Base-by-base conservation (phyloP, 129 eudicot species). In the Tagetes erecta region DNA sequence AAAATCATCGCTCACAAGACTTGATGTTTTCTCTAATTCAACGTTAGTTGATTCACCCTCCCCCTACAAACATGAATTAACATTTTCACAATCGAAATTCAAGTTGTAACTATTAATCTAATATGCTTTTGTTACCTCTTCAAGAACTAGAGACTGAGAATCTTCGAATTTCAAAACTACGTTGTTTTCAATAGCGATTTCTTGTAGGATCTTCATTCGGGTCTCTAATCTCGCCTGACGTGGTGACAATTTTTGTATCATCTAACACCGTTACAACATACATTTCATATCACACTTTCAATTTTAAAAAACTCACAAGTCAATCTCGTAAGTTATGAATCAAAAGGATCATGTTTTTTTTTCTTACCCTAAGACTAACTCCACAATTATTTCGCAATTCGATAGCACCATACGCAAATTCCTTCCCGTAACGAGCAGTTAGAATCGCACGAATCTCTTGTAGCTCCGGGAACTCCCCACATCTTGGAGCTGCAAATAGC, bases 401-500 rank as follows among this genome's bases (percentile, higher is more conserved):
- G 27, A 51, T 71, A 37, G 97, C 91, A 11, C 88, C 86, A 56
- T 79, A 63, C 6, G 76, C 92, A 40, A 94, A 94, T 36, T 94
- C 97, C 69, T 82, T 94, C 71, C 98, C 98, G 39, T 72, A 94
- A 7, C 83, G 81, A 39, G 91, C 75, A 1, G 88, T 76, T 55
- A 94, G 81, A 72, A 90, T 64, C 12, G 84, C 63, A 1, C 98
- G 91, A 78, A 94, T 79, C 82, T 86, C 88, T 80, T 81, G 85
- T 68, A 94, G 97, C 80, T 94, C 98, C 1, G 97, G 97, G 64
- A 90, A 86, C 47, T 90, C 98, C 7, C 98, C 98, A 70, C 91
- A 88, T 77, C 98, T 94, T 34, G 96, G 83, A 73, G 98, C 79
- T 5, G 97, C 97, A 57, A 56, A 90, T 3, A 94, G 55, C 78